phyloP scores from a whole-genome alignment of 1,284 basidiomycete species.

The Tilletia horrida region DNA sequence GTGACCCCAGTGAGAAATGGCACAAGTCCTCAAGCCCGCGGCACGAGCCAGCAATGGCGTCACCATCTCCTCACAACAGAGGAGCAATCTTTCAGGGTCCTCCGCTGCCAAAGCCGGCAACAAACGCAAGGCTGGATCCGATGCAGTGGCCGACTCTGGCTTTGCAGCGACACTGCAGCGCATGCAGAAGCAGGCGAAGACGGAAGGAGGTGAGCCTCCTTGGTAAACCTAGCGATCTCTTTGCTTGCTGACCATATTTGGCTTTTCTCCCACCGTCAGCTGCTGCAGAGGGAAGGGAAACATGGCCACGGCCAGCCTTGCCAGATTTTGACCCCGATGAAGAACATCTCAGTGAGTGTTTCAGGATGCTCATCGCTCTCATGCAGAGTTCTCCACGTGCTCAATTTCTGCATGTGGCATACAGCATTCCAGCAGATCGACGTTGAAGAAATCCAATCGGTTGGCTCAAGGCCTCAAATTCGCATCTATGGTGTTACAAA shows the following conservation, averaged over 20 bases:
- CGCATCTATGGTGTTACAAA: slow-evolving; percentile 52
- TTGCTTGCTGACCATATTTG: neutral
- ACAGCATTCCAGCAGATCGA: slow-evolving; percentile 53
- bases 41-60: slow-evolving; percentile 6
- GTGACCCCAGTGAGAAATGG: neutral
- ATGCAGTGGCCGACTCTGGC: neutral
- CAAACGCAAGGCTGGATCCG: slow-evolving; percentile 1
- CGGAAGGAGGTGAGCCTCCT: slow-evolving; percentile 21
- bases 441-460: slow-evolving; percentile 47
- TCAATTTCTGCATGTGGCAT: too few species aligned
- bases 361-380: too few species aligned
- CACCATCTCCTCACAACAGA: neutral
- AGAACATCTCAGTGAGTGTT: slow-evolving; percentile 16
- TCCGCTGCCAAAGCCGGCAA: neutral
- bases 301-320: slow-evolving; percentile 17
- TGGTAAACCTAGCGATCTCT: neutral
- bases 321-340: slow-evolving; percentile 8
- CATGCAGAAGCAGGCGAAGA: slow-evolving; percentile 16
- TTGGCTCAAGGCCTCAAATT: slow-evolving; percentile 43
- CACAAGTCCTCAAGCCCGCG: neutral
- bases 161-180: slow-evolving; percentile 20
- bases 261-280: neutral
- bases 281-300: slow-evolving; percentile 10
- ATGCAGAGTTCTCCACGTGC: neutral
- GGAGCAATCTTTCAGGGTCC: neutral